Evolutionary conservation across 1,284 basidiomycete genomes (phyloP).

Genomic region (Heterobasidion irregulare): DNA sequence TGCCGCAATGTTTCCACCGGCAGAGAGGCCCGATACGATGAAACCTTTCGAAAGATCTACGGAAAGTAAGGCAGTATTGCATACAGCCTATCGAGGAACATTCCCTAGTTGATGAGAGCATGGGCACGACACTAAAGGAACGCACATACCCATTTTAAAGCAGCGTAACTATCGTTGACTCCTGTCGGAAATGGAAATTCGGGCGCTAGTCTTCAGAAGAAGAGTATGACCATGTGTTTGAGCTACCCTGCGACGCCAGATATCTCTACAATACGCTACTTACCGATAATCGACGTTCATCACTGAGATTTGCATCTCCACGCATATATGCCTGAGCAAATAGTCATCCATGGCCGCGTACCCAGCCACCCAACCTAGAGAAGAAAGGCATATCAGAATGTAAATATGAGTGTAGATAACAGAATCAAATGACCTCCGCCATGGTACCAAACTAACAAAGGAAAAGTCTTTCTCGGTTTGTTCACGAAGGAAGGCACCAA

Average conservation of each 20-base stretch:
- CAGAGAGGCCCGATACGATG: slow-evolving; percentile 13
- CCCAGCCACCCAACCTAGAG: slow-evolving; percentile 7
- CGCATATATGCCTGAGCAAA: slow-evolving; percentile 9
- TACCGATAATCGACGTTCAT: slow-evolving; percentile 6
- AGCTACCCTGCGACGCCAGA: not conserved
- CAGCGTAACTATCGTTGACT: slow-evolving; percentile 26
- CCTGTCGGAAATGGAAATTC: slow-evolving; percentile 29
- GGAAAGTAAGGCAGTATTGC: slow-evolving; percentile 6
- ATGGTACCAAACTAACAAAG: slow-evolving; percentile 9
- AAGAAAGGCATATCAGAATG: not conserved
- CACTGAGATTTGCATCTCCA: slow-evolving; percentile 15
- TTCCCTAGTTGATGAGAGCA: not conserved
- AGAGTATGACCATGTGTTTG: not conserved
- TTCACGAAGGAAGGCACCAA: not conserved
- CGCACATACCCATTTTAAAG: slow-evolving; percentile 22
- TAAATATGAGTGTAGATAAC: not conserved
- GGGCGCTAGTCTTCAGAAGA: slow-evolving; percentile 23
- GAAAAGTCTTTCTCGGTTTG: not conserved
- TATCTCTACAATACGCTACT: not conserved
- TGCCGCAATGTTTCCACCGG: slow-evolving; percentile 14
- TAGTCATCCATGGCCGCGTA: slow-evolving; percentile 13
- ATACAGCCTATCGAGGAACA: slow-evolving; percentile 4
- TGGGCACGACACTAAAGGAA: not conserved
- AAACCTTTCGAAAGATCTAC: slow-evolving; percentile 11
- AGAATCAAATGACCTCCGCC: slow-evolving; percentile 4